Evolutionary conservation across 106 monocot species (phyloP).

Genomic region (Ottelia alismoides): DNA sequence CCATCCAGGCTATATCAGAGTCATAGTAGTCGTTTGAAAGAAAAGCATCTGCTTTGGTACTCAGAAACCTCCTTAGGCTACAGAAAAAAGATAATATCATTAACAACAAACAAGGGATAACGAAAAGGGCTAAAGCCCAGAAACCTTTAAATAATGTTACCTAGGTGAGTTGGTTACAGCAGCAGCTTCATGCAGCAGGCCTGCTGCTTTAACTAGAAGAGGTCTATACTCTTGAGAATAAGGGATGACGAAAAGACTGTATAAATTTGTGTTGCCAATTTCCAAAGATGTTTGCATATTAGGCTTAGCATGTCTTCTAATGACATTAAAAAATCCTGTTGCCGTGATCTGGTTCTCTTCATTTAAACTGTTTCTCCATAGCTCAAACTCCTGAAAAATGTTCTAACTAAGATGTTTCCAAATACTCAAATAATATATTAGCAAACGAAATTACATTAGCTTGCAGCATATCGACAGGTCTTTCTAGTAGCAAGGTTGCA

Average conservation of each 20-base stretch:
- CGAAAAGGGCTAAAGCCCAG: no score
- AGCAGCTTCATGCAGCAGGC: conserved; percentile 59
- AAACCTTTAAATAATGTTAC: conserved; percentile 19
- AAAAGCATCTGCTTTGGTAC: conserved; percentile 81
- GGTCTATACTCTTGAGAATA: conserved; percentile 66
- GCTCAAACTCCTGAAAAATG: conserved; percentile 94
- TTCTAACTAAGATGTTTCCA: no score
- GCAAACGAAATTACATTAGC: no score
- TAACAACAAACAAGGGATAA: no score
- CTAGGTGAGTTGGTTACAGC: conserved; percentile 56
- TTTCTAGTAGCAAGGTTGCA: no score
- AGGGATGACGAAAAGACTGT: conserved; percentile 58
- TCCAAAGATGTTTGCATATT: no score
- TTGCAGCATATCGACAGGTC: no score
- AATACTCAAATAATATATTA: no score
- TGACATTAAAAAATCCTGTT: conserved; percentile 81
- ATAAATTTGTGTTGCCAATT: conserved; percentile 17
- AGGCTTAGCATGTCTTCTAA: conserved; percentile 70
- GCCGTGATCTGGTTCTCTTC: conserved; percentile 44
- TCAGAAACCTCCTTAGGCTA: conserved; percentile 77
- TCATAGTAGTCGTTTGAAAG: conserved; percentile 96
- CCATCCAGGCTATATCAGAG: conserved; percentile 97
- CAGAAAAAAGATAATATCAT: no score
- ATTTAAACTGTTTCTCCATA: conserved; percentile 55
- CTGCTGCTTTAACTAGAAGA: conserved; percentile 54